Conservation (phyloP, 352 stramenopile genomes). For the Pythium scleroteichum region DNA sequence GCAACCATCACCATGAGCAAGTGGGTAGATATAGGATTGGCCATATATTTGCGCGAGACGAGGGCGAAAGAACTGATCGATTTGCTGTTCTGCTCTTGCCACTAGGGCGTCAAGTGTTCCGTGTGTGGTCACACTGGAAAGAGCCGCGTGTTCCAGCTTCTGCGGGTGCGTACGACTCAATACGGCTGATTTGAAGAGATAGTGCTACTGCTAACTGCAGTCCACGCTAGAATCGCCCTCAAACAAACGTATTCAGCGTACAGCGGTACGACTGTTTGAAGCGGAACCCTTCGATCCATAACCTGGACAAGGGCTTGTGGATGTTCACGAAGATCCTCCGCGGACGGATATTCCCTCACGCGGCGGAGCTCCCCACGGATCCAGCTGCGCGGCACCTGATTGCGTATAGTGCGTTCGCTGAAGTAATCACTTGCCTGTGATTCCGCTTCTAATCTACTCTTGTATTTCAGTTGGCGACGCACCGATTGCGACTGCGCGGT, state of each 20-base stretch:
- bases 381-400: conserved; percentile 51
- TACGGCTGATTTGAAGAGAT: background rate
- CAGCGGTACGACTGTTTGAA: conserved; percentile 52
- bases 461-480: conserved; percentile 59
- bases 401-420: conserved; percentile 50
- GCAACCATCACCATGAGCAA: conserved; percentile 51
- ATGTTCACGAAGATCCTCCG: conserved; percentile 58
- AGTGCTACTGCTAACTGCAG: background rate
- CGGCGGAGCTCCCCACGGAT: conserved; percentile 38
- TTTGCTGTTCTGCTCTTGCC: background rate
- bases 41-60: background rate
- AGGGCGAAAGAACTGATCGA: conserved; percentile 2
- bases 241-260: conserved; percentile 47
- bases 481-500: conserved; percentile 60
- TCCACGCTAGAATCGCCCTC: conserved; percentile 35
- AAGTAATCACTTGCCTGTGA: background rate
- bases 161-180: conserved; percentile 38
- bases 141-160: conserved; percentile 58
- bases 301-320: conserved; percentile 42
- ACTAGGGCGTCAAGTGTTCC: conserved; percentile 53
- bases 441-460: background rate
- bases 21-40: conserved; percentile 6
- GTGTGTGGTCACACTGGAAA: conserved; percentile 72
- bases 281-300: conserved; percentile 32
- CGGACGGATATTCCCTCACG: conserved; percentile 38